Conservation (phyloP, 768 basidiomycete genomes). For the Suillus paluster region DNA sequence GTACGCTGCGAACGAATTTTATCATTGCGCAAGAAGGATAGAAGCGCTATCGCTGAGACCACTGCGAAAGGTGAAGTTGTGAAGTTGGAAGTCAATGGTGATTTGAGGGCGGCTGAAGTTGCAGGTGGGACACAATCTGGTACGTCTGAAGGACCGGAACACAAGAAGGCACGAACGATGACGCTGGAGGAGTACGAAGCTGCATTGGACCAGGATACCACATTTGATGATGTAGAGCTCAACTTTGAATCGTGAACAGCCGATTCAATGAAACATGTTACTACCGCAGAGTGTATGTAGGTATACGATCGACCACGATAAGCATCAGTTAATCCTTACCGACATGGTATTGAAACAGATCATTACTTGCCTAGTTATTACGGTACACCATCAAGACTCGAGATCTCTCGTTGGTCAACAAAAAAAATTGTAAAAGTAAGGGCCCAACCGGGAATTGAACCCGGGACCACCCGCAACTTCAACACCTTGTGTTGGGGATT, state of each 20-base stretch:
- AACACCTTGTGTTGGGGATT: slow-evolving; percentile 18
- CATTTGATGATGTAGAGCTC: slow-evolving; percentile 51
- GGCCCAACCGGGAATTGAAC: slow-evolving; percentile 64
- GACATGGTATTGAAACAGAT: no score
- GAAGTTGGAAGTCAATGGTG: slow-evolving; percentile 24
- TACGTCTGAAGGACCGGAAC: slow-evolving; percentile 28
- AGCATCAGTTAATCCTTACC: no score
- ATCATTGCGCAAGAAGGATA: slow-evolving; percentile 47
- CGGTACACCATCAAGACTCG: no score
- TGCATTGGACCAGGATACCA: slow-evolving; percentile 48
- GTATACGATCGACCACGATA: no score
- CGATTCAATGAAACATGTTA: slow-evolving; percentile 11
- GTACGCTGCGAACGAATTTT: slow-evolving; percentile 74
- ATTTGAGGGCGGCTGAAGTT: slow-evolving; percentile 7
- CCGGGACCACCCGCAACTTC: slow-evolving; percentile 57
- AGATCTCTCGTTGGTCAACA: no score
- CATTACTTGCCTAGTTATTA: no score
- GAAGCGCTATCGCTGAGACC: slow-evolving; percentile 11
- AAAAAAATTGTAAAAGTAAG: slow-evolving; percentile 2
- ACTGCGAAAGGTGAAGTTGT: slow-evolving; percentile 15
- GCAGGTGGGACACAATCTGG: slow-evolving; percentile 9
- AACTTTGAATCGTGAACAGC: slow-evolving; percentile 17
- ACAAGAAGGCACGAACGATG: slow-evolving; percentile 47
- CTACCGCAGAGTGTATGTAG: neutral
- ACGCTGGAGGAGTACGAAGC: slow-evolving; percentile 60